Evolutionary conservation across 306 rosid genomes (phyloP), one percentile per base, ranked within the genome.

Genomic region (Cicer yamashitae): DNA sequence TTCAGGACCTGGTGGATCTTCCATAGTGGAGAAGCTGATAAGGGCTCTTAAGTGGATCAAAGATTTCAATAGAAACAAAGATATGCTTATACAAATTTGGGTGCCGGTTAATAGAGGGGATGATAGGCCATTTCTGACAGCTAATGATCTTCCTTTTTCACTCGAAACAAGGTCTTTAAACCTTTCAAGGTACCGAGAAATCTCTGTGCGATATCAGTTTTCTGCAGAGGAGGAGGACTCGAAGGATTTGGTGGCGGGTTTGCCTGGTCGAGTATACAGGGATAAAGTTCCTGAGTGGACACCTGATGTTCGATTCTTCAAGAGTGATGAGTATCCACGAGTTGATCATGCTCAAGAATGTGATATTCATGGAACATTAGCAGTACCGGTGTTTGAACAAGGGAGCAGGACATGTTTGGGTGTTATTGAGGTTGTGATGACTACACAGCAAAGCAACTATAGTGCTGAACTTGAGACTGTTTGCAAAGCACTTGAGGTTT

Each of bases 201-300:
- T 92, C 39, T 96, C 99, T 50, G 81, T 51, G 61, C 76, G 22
- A 7, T 96, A 68, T 67, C 75, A 83, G 38, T 96, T 96, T 82
- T 81, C 93, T 41, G 87, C 86, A 4, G 97, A 87, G 54, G 97
- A 86, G 46, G 89, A 82, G 37, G 88, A 82, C 52, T 84, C 88
- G 10, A 71, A 83, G 80, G 90, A 79, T 52, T 61, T 85, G 73
- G 66, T 80, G 57, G 41, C 47, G 17, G 99, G 99, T 14, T 81
- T 96, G 86, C 99, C 98, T 0, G 92, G 99, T 56, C 80, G 99
- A 67, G 99, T 92, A n/a, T 96, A 84, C 66, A 68, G 71, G 13
- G 84, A 86, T 11, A 87, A 79, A 91, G 89, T 90, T 82, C 98
- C 98, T 37, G 99, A 96, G 84, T 96, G 99, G 99, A 92, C 96